Percentiles rank a stretch among this genome's conserved stretches.
Evolutionary conservation across 176 grass and related monocot genomes (phyloP).

Genomic region (Melocanna baccifera): DNA sequence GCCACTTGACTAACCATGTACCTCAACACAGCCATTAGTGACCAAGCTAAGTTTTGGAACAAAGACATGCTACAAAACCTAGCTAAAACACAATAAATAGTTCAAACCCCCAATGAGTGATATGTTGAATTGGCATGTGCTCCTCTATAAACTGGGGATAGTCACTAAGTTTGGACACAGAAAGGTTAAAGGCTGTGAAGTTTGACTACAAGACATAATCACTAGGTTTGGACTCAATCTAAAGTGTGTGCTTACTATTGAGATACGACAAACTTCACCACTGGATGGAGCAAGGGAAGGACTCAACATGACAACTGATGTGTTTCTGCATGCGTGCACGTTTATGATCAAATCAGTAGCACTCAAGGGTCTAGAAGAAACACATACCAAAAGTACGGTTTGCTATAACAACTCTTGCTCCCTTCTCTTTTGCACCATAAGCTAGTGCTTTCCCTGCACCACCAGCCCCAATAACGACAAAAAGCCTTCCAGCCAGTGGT

Average conservation of each 20-base stretch:
- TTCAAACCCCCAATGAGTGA: background rate
- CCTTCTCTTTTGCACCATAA: conserved; percentile 96
- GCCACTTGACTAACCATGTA: conserved; percentile 9
- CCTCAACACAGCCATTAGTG: background rate
- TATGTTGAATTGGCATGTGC: background rate
- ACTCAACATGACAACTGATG: background rate
- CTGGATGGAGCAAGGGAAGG: background rate
- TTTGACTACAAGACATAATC: conserved; percentile 4
- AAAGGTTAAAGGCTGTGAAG: background rate
- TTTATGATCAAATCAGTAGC: background rate
- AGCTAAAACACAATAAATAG: background rate
- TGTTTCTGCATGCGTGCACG: background rate
- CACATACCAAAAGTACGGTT: conserved; percentile 89
- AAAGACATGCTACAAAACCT: conserved; percentile 4
- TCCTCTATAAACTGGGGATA: background rate
- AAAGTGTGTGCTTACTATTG: conserved; percentile 10
- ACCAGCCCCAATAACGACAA: conserved; percentile 94
- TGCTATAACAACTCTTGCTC: conserved; percentile 92
- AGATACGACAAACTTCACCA: background rate
- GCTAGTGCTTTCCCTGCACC: conserved; percentile 97
- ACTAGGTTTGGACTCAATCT: background rate
- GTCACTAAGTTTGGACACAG: background rate
- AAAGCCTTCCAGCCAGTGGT: conserved; percentile 69
- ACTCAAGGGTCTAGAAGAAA: conserved; percentile 3
- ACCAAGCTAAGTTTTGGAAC: background rate